Conservation (phyloP, 2,329 filamentous ascomycete species). For the Fusarium buharicum region DNA sequence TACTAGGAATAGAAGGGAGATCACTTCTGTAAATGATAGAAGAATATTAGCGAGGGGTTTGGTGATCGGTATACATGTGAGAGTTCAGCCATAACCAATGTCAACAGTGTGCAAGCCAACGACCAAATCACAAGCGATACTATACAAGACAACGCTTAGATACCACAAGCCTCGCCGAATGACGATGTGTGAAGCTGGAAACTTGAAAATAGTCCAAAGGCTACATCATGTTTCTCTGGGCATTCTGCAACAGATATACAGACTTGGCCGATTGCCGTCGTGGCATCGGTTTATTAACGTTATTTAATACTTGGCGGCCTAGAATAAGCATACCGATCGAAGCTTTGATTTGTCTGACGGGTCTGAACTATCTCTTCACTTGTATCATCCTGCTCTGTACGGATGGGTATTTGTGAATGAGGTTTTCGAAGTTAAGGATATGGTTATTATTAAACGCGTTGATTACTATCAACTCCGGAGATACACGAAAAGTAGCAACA, state of each 20-base stretch:
- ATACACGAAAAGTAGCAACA: no score
- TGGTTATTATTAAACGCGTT: no score
- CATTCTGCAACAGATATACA: background rate
- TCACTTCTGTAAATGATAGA: background rate
- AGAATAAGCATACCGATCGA: background rate
- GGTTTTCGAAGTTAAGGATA: no score
- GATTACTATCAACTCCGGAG: no score
- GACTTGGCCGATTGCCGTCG: constrained; percentile 1
- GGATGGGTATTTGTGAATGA: no score
- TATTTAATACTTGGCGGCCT: constrained; percentile 2
- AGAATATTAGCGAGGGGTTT: background rate
- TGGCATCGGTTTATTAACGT: no score
- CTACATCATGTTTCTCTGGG: constrained; percentile 20
- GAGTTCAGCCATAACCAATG: background rate
- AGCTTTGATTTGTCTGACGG: background rate
- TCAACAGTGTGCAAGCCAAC: no score
- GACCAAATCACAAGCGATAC: no score
- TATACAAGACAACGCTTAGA: background rate
- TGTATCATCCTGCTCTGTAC: no score
- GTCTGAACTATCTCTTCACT: background rate
- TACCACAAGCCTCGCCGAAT: background rate
- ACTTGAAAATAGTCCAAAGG: constrained; percentile 3
- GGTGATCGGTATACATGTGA: no score
- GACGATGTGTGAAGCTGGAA: background rate
- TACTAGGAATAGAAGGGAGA: no score